Evolutionary conservation across 1,284 basidiomycete genomes (phyloP), one percentile per base, ranked within the genome.

Genomic region (Boletellus dicymbophilus): DNA sequence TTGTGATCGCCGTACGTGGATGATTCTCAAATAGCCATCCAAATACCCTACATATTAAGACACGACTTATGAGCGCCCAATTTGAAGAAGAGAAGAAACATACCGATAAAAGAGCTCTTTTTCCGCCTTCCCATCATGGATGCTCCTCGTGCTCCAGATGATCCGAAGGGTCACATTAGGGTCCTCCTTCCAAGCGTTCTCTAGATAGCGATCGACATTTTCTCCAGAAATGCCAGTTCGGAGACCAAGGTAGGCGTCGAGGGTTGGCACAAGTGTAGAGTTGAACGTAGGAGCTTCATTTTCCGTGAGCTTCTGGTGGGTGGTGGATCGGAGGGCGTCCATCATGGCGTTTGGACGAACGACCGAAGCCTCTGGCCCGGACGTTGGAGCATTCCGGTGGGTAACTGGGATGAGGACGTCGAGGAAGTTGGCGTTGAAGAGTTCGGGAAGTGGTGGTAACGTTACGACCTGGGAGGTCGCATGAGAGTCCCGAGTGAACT

Each of bases 1-100:
- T 87, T 18, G 63, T 57, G 45, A 84, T 79, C 10, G 82, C 84
- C 0, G 84, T 87, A 9, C 81, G 76, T 2, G 82, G 83, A 49
- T 85, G 82, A 18, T 82, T 69, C n/a, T 80, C 66, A 55, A 79
- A 82, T 4, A 85, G 70, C 83, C 83, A 85, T 12, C 80, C 81
- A 48, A 77, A 84, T 5, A 78, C 77, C n/a, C 76, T 77, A 18
- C 3, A 57, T n/a, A n/a, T n/a, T n/a, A n/a, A n/a, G n/a, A n/a
- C n/a, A 53, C 23, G 15, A 16, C n/a, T n/a, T 28, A 40, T 47
- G 26, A 21, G 39, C 31, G 27, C 18, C 22, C 9, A 6, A 11
- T n/a, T n/a, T n/a, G n/a, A n/a, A n/a, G n/a, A n/a, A n/a, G n/a
- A n/a, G 53, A 16, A 52, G 47, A 47, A 43, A 67, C 63, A 52